These are phyloP conservation scores for Adansonia grandidieri DNA, from an alignment of 441 rosid species.

Conservation along the genomic window DNA sequence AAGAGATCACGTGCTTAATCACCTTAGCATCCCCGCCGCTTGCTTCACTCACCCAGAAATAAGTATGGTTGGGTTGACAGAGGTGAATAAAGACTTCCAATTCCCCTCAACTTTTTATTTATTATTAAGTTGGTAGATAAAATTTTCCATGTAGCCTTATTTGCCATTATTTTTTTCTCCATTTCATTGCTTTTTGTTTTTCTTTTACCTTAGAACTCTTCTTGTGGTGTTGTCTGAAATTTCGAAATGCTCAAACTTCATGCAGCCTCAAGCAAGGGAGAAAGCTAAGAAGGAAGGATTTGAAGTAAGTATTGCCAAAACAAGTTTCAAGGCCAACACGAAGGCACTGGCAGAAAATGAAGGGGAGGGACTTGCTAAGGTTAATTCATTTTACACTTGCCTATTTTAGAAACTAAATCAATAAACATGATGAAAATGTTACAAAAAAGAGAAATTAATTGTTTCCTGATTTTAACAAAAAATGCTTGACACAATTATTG, in stretches of 20 bases:
- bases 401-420: not conserved
- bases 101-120: not conserved
- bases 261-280: conserved; percentile 95
- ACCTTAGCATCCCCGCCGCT: conserved; percentile 94
- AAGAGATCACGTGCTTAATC: conserved; percentile 86
- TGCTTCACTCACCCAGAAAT: conserved; percentile 99
- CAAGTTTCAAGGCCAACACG: conserved; percentile 97
- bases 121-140: not conserved
- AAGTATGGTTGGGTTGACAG: conserved; percentile 97
- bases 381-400: conserved; percentile 26
- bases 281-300: conserved; percentile 87
- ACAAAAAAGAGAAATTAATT: not conserved
- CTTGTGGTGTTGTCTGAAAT: conserved; percentile 14
- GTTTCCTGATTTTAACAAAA: not conserved
- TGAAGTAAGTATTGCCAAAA: conserved; percentile 77
- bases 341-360: conserved; percentile 96
- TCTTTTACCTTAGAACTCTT: not conserved
- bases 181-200: not conserved
- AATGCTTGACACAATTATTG: not conserved
- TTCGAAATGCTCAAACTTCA: conserved; percentile 20
- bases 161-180: conserved; percentile 11
- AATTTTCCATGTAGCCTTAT: not conserved
- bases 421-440: not conserved
- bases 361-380: conserved; percentile 98
- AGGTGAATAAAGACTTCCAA: conserved; percentile 48